Evolutionary conservation across 768 basidiomycete species (phyloP).

Genomic region (Pilatotrama ljubarskyi): DNA sequence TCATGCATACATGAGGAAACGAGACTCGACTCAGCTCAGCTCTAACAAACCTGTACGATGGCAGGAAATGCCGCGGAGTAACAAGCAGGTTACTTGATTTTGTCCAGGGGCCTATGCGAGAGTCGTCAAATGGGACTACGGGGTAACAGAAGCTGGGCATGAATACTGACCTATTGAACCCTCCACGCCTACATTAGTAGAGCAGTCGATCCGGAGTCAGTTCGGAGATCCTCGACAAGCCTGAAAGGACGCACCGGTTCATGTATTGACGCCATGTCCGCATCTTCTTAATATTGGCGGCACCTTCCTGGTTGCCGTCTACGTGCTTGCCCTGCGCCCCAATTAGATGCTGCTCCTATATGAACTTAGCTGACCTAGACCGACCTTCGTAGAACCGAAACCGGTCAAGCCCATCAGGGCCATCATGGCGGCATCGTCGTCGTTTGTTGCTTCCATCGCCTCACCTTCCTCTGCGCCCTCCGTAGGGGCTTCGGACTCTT

Average conservation of each 20-base stretch:
- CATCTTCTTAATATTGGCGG: constrained; percentile 69
- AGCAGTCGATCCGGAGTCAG: constrained; percentile 5
- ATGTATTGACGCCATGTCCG: constrained; percentile 98
- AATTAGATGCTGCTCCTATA: background rate
- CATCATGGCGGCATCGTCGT: constrained; percentile 82
- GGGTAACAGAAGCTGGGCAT: background rate
- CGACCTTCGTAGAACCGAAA: constrained; percentile 89
- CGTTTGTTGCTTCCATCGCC: constrained; percentile 53
- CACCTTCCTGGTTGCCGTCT: constrained; percentile 78
- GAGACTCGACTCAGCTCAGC: background rate
- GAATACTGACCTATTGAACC: constrained; percentile 72
- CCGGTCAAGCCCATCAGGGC: constrained; percentile 86
- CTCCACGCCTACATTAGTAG: constrained; percentile 60
- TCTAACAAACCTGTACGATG: background rate
- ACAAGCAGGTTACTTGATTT: constrained; percentile 71
- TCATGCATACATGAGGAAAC: background rate
- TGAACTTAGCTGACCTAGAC: background rate
- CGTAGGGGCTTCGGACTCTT: constrained; percentile 48
- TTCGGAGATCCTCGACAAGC: constrained; percentile 14
- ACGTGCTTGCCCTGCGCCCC: constrained; percentile 69
- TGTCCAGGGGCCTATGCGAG: constrained; percentile 77
- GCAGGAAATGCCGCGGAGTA: background rate
- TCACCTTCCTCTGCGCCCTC: constrained; percentile 54
- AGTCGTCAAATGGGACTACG: background rate
- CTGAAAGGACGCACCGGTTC: constrained; percentile 66